Percentiles rank a stretch among this genome's conserved stretches.
Conservation (phyloP, 139 green algal genomes). For the Chlorella vulgaris region DNA sequence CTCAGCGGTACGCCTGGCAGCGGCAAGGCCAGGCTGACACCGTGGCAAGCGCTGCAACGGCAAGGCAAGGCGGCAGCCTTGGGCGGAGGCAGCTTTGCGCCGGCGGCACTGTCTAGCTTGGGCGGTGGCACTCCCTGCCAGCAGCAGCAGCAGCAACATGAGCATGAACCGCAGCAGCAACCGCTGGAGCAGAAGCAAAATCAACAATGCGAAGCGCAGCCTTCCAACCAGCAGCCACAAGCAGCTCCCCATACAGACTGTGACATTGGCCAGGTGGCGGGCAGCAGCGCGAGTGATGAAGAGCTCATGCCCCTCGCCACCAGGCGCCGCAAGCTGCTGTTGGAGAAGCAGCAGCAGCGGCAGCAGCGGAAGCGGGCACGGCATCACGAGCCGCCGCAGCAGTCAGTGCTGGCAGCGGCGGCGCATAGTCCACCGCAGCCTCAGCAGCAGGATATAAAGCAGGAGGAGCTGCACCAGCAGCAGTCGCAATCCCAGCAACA, state of each 20-base stretch:
- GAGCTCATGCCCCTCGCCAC: neutral
- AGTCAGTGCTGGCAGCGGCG: neutral
- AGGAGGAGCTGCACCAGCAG: neutral
- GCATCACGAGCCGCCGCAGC: neutral
- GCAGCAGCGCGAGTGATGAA: neutral
- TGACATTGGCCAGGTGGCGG: too few species aligned
- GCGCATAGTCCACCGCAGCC: too few species aligned
- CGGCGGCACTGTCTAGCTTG: too few species aligned
- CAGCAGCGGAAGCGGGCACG: neutral
- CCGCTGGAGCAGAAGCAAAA: neutral
- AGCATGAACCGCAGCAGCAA: neutral
- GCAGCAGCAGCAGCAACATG: neutral
- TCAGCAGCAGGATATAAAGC: neutral
- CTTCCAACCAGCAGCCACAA: too few species aligned
- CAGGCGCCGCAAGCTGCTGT: neutral
- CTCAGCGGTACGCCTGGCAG: neutral
- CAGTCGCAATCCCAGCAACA: neutral
- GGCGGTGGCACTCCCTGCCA: neutral
- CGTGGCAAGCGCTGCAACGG: neutral
- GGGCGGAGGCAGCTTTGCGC: neutral
- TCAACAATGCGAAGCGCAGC: too few species aligned
- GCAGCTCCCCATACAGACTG: too few species aligned
- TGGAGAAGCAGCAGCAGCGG: neutral
- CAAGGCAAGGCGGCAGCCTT: neutral
- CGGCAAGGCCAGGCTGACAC: constrained; percentile 14